phyloP scores from a whole-genome alignment of 2,329 filamentous ascomycete species.

The Colletotrichum gloeosporioides region DNA sequence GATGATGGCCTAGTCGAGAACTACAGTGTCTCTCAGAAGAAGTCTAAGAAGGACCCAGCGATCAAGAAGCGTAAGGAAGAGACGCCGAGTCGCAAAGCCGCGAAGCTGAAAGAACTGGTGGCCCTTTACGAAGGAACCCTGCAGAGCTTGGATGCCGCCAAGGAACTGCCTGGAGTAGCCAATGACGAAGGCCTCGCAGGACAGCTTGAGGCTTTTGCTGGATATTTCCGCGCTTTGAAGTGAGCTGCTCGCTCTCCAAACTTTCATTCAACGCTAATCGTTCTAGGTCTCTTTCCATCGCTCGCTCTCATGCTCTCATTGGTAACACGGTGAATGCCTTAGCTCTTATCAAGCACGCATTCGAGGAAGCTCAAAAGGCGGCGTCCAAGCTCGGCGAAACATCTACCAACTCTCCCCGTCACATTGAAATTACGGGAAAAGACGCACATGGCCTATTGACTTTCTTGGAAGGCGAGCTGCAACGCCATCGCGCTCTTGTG shows the following conservation, averaged over 20 bases:
- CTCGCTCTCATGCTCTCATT: constrained; percentile 80
- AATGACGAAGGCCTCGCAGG: constrained; percentile 78
- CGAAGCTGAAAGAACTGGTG: constrained; percentile 82
- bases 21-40: constrained; percentile 49
- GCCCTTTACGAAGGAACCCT: constrained; percentile 91
- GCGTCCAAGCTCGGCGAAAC: constrained; percentile 45
- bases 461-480: constrained; percentile 73
- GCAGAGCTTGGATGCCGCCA: constrained; percentile 89
- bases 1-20: constrained; percentile 74
- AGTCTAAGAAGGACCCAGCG: constrained; percentile 54
- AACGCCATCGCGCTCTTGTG: constrained; percentile 84
- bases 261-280: constrained; percentile 19
- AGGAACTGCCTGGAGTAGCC: constrained; percentile 87
- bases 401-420: constrained; percentile 57
- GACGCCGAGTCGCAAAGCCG: constrained; percentile 75
- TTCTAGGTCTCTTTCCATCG: constrained; percentile 78
- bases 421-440: constrained; percentile 67
- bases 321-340: constrained; percentile 79
- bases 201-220: constrained; percentile 78
- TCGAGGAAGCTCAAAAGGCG: constrained; percentile 63
- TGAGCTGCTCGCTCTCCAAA: constrained; percentile 45
- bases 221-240: constrained; percentile 91
- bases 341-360: constrained; percentile 79
- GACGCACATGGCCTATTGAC: constrained; percentile 64
- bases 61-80: constrained; percentile 58